Evolutionary conservation across 495 filamentous ascomycete species (phyloP).

Genomic region (Beverwykella pulmonaria): DNA sequence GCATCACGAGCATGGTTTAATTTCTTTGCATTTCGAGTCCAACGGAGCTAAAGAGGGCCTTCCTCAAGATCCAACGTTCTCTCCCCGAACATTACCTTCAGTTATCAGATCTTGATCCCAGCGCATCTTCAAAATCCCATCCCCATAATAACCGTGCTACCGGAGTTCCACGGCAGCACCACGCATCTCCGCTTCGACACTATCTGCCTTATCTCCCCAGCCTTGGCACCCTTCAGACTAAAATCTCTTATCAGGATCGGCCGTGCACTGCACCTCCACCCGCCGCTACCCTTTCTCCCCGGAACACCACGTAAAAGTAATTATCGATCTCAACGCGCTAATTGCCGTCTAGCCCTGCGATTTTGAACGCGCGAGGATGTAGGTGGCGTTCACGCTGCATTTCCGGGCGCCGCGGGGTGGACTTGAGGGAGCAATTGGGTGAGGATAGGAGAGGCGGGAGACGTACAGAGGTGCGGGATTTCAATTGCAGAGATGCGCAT

Average conservation of each 20-base stretch:
- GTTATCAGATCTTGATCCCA: too few species aligned
- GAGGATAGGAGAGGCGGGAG: not conserved
- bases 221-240: slow-evolving; percentile 23
- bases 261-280: slow-evolving; percentile 1
- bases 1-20: not conserved
- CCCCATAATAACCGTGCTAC: not conserved
- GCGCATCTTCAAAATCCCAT: not conserved
- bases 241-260: slow-evolving; percentile 32
- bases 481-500: not conserved
- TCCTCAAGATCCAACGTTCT: too few species aligned
- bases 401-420: slow-evolving; percentile 28
- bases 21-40: not conserved
- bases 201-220: not conserved
- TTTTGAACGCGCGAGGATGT: not conserved
- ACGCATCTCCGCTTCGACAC: not conserved
- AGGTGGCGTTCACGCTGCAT: slow-evolving; percentile 18
- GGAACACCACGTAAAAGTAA: slow-evolving; percentile 18
- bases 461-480: not conserved
- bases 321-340: slow-evolving; percentile 15
- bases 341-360: slow-evolving; percentile 6
- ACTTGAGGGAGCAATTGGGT: not conserved
- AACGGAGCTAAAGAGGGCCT: not conserved
- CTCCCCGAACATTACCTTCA: too few species aligned
- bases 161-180: not conserved
- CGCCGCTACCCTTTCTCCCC: slow-evolving; percentile 20